Percentiles rank a stretch among this genome's conserved stretches.
Conservation (phyloP, 1,139 yeast species). For the Hemisphaericaspora xylanilytica region DNA sequence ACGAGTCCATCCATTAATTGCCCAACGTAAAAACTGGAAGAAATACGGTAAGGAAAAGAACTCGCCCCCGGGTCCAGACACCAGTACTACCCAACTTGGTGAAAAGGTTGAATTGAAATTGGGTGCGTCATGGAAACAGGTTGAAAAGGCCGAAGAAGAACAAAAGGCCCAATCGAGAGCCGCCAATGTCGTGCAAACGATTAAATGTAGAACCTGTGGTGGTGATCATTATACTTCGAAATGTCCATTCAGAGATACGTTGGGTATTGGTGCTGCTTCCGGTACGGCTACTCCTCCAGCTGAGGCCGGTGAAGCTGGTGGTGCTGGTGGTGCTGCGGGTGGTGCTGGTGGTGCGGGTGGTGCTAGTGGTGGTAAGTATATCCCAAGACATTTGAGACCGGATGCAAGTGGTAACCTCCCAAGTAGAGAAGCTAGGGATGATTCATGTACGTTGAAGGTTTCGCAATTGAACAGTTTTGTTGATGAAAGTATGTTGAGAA, state of each 20-base stretch:
- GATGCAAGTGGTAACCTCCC: slow-evolving; percentile 54
- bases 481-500: slow-evolving; percentile 77
- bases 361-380: slow-evolving; percentile 54
- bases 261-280: slow-evolving; percentile 50
- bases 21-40: slow-evolving; percentile 67
- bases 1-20: slow-evolving; percentile 75
- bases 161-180: slow-evolving; percentile 54
- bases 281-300: slow-evolving; percentile 22
- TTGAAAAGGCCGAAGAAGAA: slow-evolving; percentile 56
- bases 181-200: slow-evolving; percentile 46
- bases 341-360: slow-evolving; percentile 22
- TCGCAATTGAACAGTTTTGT: slow-evolving; percentile 88
- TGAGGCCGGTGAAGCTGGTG: slow-evolving; percentile 21
- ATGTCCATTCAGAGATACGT: slow-evolving; percentile 94
- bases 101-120: slow-evolving; percentile 73
- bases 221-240: slow-evolving; percentile 92
- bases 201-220: slow-evolving; percentile 87
- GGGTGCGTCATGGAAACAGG: slow-evolving; percentile 72
- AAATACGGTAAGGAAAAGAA: slow-evolving; percentile 83
- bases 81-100: slow-evolving; percentile 84
- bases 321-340: slow-evolving; percentile 16
- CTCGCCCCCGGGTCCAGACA: slow-evolving; percentile 82
- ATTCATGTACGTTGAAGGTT: slow-evolving; percentile 82
- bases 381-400: slow-evolving; percentile 76
- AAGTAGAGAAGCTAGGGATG: slow-evolving; percentile 65